These are phyloP conservation scores for Fusarium sp. DNA, from an alignment of 2,329 filamentous ascomycete species.

Conservation along the genomic window DNA sequence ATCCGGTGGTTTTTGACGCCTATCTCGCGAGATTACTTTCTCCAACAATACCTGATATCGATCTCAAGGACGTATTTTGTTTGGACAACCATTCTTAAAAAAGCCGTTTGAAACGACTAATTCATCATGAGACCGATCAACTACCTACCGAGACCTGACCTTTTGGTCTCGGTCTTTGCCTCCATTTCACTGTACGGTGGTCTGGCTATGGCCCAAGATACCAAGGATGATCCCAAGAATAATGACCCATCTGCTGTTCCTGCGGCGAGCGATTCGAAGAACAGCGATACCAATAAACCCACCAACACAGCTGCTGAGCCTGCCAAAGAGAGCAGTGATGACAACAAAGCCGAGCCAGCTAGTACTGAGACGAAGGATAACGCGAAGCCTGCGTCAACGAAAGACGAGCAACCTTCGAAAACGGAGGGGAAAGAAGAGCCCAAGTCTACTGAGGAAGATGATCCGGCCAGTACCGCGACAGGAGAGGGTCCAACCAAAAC, in stretches of 20 bases:
- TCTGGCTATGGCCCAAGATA: constrained; percentile 46
- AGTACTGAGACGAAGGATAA: constrained; percentile 20
- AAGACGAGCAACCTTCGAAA: constrained; percentile 16
- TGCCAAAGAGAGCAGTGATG: background rate
- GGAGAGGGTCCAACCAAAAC: constrained; percentile 24
- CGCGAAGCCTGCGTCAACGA: constrained; percentile 21
- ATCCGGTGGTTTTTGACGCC: background rate
- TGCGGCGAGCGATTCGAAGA: constrained; percentile 28
- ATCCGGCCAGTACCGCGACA: constrained; percentile 34
- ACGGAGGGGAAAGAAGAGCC: constrained; percentile 21
- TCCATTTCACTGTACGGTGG: constrained; percentile 43
- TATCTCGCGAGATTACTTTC: background rate
- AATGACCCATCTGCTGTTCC: constrained; percentile 22
- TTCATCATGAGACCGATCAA: constrained; percentile 42
- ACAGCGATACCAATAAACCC: constrained; percentile 12
- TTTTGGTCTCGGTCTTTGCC: constrained; percentile 41
- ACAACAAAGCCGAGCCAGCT: background rate
- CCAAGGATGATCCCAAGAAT: constrained; percentile 29
- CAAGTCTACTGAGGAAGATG: constrained; percentile 17
- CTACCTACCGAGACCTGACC: constrained; percentile 37
- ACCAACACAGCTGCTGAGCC: constrained; percentile 5
- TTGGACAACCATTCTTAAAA: constrained; percentile 1
- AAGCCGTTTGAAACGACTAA: background rate
- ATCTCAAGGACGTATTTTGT: background rate
- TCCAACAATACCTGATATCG: background rate